Conservation (phyloP, 2,329 filamentous ascomycete species). For the Helotiales sp. region DNA sequence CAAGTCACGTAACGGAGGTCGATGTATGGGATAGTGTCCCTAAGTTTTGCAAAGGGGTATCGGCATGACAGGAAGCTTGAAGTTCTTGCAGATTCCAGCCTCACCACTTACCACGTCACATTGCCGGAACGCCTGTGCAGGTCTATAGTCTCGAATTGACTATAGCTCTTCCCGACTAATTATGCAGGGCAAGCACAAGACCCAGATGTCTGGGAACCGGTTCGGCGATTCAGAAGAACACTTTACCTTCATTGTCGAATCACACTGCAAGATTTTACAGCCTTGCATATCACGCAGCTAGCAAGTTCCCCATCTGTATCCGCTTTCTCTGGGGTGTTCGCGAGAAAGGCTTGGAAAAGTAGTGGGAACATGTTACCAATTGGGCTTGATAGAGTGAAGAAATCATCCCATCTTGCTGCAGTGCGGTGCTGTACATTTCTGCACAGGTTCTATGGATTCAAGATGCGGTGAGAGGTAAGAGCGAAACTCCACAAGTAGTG, state of each 20-base stretch:
- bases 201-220: background rate
- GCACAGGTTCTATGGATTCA: background rate
- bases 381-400: no score
- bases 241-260: background rate
- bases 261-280: background rate
- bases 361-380: background rate
- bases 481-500: slow-evolving; percentile 2
- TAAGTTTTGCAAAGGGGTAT: no score
- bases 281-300: background rate
- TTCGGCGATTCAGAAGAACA: background rate
- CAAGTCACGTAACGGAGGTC: no score
- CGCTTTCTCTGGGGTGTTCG: background rate
- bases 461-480: slow-evolving; percentile 5
- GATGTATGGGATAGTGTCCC: no score
- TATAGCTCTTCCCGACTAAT: background rate
- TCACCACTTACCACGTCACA: background rate
- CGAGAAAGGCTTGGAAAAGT: background rate
- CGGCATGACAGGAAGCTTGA: no score
- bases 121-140: background rate
- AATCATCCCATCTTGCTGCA: background rate
- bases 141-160: background rate
- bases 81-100: no score
- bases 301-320: background rate
- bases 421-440: background rate
- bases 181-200: background rate